A percentile compares a stretch with the other conserved stretches of the same genome.
Conservation (phyloP, 78 protist genomes). For the Thecamonas trahens region DNA sequence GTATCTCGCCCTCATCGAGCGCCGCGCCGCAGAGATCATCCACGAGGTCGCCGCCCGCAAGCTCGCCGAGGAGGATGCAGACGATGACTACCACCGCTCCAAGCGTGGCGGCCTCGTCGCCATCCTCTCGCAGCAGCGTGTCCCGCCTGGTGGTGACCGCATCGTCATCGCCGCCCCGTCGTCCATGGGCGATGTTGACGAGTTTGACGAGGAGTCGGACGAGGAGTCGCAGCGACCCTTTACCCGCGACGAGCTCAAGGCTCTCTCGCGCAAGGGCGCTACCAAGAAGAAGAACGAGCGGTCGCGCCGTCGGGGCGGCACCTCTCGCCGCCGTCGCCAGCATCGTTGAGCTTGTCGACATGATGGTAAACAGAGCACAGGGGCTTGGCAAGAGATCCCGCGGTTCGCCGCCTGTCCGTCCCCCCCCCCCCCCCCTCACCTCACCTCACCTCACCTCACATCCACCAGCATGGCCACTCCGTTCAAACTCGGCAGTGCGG, state of each 20-base stretch:
- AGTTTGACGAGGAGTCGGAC: conserved; percentile 24
- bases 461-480: no score
- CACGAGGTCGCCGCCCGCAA: background rate
- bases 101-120: background rate
- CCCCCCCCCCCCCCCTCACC: no score
- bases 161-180: conserved; percentile 1
- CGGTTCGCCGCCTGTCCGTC: no score
- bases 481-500: no score
- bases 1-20: conserved; percentile 34
- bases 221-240: conserved; percentile 22
- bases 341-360: no score
- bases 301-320: no score
- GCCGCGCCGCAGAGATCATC: conserved; percentile 15
- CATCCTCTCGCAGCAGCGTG: background rate
- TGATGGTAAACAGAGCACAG: no score
- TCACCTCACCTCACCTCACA: no score
- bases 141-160: background rate
- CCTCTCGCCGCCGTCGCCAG: no score
- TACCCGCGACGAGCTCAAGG: conserved; percentile 19
- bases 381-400: no score
- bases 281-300: background rate
- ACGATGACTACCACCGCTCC: background rate
- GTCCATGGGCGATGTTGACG: conserved; percentile 2
- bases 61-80: background rate
- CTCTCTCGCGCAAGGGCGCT: conserved; percentile 8